Evolutionary conservation across 305 asterid genomes (phyloP).

Genomic region (Fraxinus dipetala): DNA sequence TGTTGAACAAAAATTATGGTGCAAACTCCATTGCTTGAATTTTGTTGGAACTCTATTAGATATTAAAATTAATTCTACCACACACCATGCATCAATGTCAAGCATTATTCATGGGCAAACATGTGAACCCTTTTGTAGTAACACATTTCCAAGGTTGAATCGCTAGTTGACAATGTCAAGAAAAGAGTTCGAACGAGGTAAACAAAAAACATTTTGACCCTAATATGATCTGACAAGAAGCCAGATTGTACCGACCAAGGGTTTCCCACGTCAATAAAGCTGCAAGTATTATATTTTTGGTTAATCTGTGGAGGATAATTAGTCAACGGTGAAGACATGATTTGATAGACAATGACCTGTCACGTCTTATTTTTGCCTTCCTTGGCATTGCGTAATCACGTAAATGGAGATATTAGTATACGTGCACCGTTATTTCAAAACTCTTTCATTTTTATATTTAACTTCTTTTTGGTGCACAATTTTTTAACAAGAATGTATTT

Average conservation of each 20-base stretch:
- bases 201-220: neutral
- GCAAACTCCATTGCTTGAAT: too few relatives aligned
- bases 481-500: too few relatives aligned
- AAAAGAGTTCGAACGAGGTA: neutral
- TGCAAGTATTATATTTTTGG: neutral
- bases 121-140: too few relatives aligned
- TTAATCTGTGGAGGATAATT: neutral
- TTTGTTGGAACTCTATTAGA: too few relatives aligned
- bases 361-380: neutral
- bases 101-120: too few relatives aligned
- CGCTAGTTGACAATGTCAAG: neutral
- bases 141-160: neutral
- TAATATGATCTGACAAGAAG: neutral
- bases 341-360: neutral
- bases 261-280: neutral
- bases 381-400: neutral
- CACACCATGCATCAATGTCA: too few relatives aligned
- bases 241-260: neutral
- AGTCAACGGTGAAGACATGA: neutral
- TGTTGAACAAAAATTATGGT: too few relatives aligned
- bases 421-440: too few relatives aligned
- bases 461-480: too few relatives aligned
- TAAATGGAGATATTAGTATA: too few relatives aligned
- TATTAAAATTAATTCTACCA: too few relatives aligned
- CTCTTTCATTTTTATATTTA: too few relatives aligned